Conservation (phyloP, 1,139 yeast genomes). For the Diutina neorugosa region DNA sequence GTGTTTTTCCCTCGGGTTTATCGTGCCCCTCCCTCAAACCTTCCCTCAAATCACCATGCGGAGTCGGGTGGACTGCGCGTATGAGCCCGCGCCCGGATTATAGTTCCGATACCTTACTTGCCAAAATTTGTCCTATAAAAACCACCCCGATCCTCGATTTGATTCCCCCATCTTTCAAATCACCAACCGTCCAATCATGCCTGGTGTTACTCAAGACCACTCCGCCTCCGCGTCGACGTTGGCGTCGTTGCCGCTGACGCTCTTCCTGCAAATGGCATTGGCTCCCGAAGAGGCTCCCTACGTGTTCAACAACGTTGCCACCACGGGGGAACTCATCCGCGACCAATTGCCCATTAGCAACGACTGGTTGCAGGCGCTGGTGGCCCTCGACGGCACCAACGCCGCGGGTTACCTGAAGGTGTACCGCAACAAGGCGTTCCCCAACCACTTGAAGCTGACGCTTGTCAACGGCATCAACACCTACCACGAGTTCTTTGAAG, state of each 20-base stretch:
- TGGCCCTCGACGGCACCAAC: constrained; percentile 5
- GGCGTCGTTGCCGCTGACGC: background rate
- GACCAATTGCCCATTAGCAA: background rate
- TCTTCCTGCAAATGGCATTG: background rate
- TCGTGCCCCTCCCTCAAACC: too few relatives aligned
- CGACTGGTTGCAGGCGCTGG: constrained; percentile 4
- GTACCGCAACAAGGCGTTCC: constrained; percentile 31
- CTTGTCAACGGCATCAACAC: constrained; percentile 17
- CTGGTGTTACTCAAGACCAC: background rate
- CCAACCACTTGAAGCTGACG: constrained; percentile 5
- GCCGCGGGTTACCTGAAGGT: constrained; percentile 39
- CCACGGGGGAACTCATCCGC: background rate
- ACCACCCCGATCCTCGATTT: too few relatives aligned
- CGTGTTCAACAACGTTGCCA: background rate
- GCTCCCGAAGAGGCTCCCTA: background rate
- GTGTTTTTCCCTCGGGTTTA: too few relatives aligned
- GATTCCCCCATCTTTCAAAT: too few relatives aligned
- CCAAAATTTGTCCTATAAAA: too few relatives aligned
- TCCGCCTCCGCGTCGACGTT: too few relatives aligned
- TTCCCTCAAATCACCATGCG: too few relatives aligned
- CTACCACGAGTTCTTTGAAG: constrained; percentile 15
- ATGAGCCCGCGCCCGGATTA: background rate
- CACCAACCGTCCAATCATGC: background rate
- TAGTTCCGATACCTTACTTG: background rate
- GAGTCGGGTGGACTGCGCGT: background rate